Evolutionary conservation across 1,139 yeast genomes (phyloP), one percentile per base, ranked within the genome.

Genomic region (Saccharomycopsis crataegensis): DNA sequence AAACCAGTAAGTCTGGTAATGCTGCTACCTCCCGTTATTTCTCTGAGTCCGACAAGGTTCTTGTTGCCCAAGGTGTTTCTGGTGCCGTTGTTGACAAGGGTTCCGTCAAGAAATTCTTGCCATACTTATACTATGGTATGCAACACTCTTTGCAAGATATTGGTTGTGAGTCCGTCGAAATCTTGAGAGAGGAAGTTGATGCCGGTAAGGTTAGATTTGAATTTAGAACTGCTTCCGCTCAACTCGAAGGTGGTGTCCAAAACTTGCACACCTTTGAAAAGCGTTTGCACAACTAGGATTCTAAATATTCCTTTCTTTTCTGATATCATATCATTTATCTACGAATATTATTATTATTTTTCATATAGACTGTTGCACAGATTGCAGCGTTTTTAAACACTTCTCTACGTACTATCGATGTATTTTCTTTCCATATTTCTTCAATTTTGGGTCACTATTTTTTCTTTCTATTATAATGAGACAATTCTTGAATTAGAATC

Each of bases 61-160:
- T 93, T 62, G 99, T 93, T 63, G 99, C 99, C 54, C 99, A 93
- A 77, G 99, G 99, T 80, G 99, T 93, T 62, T 79, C 95, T 61
- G 99, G 99, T 65, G 79, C 96, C 53, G 99, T 93, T 64, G 84
- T 90, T 63, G 99, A 93, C 76, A 89, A 91, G 72, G 99, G 99
- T 65, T 90, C 98, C 44, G 79, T 93, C 68, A 81, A 83, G 70
- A 93, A 93, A 76, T 93, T 90, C 69, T 76, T 93, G 62, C 99
- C 99, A 61, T 93, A 93, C 78, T 77, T 93, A 71, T 85, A 77
- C 80, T 85, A 87, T 64, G 99, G 99, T 72, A 80, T 93, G 69
- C 98, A 93, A 79, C 99, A 93, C 73, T 91, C 99, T 69, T 86
- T 95, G 70, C 99, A 93, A 78, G 99, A 93, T 70, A 88, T 94